Base-by-base conservation (phyloP, 2,329 filamentous ascomycete genomes). In the Aspergillus hiratsukae region DNA sequence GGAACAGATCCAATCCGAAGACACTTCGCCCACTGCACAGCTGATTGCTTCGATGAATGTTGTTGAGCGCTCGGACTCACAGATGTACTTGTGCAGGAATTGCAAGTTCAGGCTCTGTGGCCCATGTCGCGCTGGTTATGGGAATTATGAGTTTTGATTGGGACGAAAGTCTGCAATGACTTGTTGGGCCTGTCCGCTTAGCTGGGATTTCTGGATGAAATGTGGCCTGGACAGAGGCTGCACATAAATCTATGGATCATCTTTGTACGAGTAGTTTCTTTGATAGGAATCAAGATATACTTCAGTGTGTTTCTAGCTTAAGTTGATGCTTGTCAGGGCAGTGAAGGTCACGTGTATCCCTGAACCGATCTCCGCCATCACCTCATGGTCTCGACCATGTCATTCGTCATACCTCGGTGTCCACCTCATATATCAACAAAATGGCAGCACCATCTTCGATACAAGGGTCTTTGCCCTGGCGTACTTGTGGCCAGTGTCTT, bases 401-500 rank as follows among this genome's bases (percentile, higher is more conserved):
- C 48, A 50, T 50, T 40, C 43, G 43, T 46, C 49, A 51, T 29
- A 51, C 10, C 49, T 23, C 3, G 43, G 43, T 14, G 21, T 37
- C 49, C 7, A 25, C 49, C 19, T 51, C 49, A 40, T 25, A n/a
- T 29, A 40, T 40, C 28, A 51, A 28, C 29, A 53, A 43, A 41
- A 61, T 61, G 60, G 54, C 52, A 54, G 52, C 54, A 57, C 48
- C 58, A 14, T 40, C 58, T 9, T 29, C 62, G 37, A 41, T 57
- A 7, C 58, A 56, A 48, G 50, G 55, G 51, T 25, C 55, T 17
- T 37, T 60, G 17, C 60, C 67, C 57, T 67, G 65, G 62, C 67
- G 68, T 48, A 59, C 62, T 43, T 71, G 66, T 61, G 49, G 51
- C 7, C 68, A 67, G 55, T 63, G 65, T 40, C 56, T 72, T 23